Conservation (phyloP, 208 protist genomes). For the Crithidia sp. region DNA sequence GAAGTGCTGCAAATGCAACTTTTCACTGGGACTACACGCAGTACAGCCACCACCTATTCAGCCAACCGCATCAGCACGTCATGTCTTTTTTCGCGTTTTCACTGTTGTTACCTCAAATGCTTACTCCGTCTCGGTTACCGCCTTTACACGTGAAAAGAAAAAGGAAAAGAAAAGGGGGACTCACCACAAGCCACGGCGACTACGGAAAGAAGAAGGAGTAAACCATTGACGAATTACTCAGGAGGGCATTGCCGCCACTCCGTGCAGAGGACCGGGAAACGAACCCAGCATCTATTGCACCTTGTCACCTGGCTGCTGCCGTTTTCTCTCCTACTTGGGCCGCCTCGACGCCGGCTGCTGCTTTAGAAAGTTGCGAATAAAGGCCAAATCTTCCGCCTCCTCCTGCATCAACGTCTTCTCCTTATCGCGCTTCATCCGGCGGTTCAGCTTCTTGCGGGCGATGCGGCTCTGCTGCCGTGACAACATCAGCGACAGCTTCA, state of each 20-base stretch:
- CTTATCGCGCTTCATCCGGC: conserved; percentile 37
- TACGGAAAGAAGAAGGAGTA: too few species aligned
- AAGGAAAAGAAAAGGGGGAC: background rate
- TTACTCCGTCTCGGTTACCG: too few species aligned
- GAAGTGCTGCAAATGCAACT: too few species aligned
- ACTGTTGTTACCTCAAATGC: too few species aligned
- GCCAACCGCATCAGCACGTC: too few species aligned
- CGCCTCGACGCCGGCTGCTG: conserved; percentile 37
- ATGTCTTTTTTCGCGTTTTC: too few species aligned
- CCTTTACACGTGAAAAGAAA: background rate
- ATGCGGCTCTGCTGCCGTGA: conserved; percentile 75
- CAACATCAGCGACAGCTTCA: conserved; percentile 87
- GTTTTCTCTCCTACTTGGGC: background rate
- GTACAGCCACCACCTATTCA: too few species aligned
- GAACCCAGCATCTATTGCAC: background rate
- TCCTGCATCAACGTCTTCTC: conserved; percentile 37
- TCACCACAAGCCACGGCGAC: too few species aligned
- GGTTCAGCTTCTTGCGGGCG: conserved; percentile 58
- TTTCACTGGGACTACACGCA: too few species aligned
- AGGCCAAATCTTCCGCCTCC: conserved; percentile 55
- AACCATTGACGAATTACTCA: too few species aligned
- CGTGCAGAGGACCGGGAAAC: background rate
- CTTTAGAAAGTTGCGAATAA: conserved; percentile 72
- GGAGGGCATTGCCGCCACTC: too few species aligned
- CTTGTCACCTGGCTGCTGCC: too few species aligned